phyloP scores from a whole-genome alignment of 345 rosid genomes.

The Salix purpurea region DNA sequence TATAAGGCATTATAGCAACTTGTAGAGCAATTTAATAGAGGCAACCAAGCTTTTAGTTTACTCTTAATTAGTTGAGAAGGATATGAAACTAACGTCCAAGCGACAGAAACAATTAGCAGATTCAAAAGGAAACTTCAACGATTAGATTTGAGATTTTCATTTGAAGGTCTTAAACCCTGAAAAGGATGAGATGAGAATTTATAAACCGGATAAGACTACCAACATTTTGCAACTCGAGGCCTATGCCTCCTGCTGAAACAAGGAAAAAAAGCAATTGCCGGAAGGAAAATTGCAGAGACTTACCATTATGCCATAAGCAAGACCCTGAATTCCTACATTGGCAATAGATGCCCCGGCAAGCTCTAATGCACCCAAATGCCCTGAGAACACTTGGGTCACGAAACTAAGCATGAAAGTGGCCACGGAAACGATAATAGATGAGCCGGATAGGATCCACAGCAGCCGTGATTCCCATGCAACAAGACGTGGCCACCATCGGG shows the following conservation, averaged over 20 bases:
- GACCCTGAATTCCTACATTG: constrained; percentile 86
- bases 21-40: not conserved
- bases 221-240: no score
- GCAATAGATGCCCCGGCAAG: constrained; percentile 92
- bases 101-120: not conserved
- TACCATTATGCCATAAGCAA: constrained; percentile 95
- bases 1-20: not conserved
- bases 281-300: not conserved
- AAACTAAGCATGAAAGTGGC: constrained; percentile 84
- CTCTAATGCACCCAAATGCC: constrained; percentile 68
- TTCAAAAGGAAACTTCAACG: not conserved
- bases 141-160: not conserved
- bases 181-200: no score
- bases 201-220: no score
- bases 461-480: constrained; percentile 75
- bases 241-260: not conserved
- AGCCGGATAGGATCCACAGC: constrained; percentile 69
- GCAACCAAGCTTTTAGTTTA: not conserved
- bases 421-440: constrained; percentile 63
- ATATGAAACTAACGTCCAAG: not conserved
- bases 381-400: constrained; percentile 68
- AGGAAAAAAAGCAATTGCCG: not conserved
- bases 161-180: not conserved
- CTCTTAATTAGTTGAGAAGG: not conserved
- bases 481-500: constrained; percentile 70